Evolutionary conservation across 805 yeast genomes (phyloP).

Genomic region (Myxozyma vanderwaltii): DNA sequence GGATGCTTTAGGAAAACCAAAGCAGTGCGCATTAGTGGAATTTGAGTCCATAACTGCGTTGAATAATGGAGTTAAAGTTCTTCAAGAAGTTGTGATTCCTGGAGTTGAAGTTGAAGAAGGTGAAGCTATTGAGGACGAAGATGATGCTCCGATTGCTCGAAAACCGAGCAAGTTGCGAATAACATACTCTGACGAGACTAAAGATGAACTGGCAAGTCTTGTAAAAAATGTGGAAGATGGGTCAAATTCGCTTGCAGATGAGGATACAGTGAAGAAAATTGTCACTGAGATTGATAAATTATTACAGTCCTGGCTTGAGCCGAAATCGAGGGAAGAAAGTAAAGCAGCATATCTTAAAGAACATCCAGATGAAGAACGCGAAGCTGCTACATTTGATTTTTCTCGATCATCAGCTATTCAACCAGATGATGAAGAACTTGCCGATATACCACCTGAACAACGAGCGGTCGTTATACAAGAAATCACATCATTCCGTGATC

Average conservation of each 20-base stretch:
- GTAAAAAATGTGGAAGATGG: not conserved
- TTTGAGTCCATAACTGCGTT: conserved; percentile 21
- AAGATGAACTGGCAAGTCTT: not conserved
- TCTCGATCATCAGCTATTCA: not conserved
- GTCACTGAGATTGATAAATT: conserved; percentile 7
- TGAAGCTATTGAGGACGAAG: conserved; percentile 10
- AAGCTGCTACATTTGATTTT: not conserved
- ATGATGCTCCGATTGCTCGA: not conserved
- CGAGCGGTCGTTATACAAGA: conserved; percentile 27
- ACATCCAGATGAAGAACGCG: conserved; percentile 11
- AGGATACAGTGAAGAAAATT: not conserved
- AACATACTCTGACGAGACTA: conserved; percentile 16
- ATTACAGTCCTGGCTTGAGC: conserved; percentile 24
- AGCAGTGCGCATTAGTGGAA: conserved; percentile 30
- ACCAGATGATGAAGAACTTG: conserved; percentile 31
- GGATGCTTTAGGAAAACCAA: conserved; percentile 21
- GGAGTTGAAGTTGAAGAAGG: conserved; percentile 28
- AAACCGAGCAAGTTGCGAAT: conserved; percentile 14
- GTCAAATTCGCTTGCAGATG: not conserved
- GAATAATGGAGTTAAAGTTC: conserved; percentile 13
- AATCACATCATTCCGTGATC: conserved; percentile 32
- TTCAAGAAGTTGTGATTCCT: conserved; percentile 20
- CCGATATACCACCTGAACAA: conserved; percentile 33
- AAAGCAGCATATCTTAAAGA: conserved; percentile 3
- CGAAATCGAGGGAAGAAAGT: conserved; percentile 10